A percentile compares a stretch with the other conserved stretches of the same genome.
These are phyloP conservation scores for Fusarium sp. DNA, from an alignment of 2,329 filamentous ascomycete genomes.

Conservation along the genomic window DNA sequence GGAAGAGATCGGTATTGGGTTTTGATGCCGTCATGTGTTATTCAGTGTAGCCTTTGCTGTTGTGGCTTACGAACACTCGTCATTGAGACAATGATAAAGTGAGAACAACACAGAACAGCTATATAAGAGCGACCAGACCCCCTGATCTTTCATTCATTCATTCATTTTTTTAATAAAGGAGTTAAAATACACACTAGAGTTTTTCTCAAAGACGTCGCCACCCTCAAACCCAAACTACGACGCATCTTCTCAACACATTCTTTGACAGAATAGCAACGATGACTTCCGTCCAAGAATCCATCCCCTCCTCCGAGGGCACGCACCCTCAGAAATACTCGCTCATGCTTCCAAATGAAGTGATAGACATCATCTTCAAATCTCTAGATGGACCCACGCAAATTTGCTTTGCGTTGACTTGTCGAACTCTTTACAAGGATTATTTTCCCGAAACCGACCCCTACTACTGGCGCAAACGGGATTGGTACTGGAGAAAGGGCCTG, in stretches of 20 bases:
- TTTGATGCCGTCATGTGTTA: too few relatives aligned
- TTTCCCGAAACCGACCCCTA: background rate
- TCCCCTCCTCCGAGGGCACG: background rate
- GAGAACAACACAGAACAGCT: background rate
- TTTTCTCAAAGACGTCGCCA: background rate
- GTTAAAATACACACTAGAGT: too few relatives aligned
- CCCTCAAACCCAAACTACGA: background rate
- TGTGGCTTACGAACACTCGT: too few relatives aligned
- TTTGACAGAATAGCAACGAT: background rate
- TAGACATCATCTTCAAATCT: background rate
- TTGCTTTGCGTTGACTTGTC: background rate
- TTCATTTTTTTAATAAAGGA: too few relatives aligned
- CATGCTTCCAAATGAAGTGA: background rate
- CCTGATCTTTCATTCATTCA: too few relatives aligned
- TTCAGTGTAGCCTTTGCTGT: too few relatives aligned
- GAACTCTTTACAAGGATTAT: background rate
- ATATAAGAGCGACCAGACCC: background rate
- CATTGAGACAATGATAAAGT: too few relatives aligned
- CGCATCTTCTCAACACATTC: background rate
- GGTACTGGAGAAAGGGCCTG: background rate
- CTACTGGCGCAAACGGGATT: background rate
- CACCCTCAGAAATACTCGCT: background rate
- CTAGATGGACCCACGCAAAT: background rate
- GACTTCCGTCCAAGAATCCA: background rate
- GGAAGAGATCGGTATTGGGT: too few relatives aligned